Conservation (phyloP, 2,329 filamentous ascomycete species). For the Exophiala alcalophila region DNA sequence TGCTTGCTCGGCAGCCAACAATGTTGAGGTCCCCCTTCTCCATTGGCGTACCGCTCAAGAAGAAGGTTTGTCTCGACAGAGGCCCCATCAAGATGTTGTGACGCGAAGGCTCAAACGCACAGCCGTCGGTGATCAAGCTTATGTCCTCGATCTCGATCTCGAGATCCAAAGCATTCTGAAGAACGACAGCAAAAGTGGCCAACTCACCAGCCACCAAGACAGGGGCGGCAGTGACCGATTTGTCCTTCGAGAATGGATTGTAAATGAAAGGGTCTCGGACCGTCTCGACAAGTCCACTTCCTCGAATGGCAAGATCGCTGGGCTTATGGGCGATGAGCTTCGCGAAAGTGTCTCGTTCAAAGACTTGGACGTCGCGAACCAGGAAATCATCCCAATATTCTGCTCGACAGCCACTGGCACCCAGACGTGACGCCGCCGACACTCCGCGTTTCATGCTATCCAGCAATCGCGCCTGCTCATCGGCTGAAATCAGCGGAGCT, state of each 20-base stretch:
- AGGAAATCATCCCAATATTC: conserved; percentile 98
- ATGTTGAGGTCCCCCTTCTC: conserved; percentile 67
- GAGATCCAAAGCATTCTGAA: conserved; percentile 94
- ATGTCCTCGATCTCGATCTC: conserved; percentile 86
- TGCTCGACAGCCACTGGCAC: conserved; percentile 66
- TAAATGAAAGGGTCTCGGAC: conserved; percentile 82
- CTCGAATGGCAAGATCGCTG: conserved; percentile 45
- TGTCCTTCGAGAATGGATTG: conserved; percentile 80
- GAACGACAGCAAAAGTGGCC: conserved; percentile 72
- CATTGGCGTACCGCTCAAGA: conserved; percentile 66
- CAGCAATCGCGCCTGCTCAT: conserved; percentile 81
- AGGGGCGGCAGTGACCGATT: conserved; percentile 56
- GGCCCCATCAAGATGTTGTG: conserved; percentile 71
- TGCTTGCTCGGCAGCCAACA: conserved; percentile 73
- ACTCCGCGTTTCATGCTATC: conserved; percentile 85
- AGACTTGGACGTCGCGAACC: conserved; percentile 70
- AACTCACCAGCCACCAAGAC: conserved; percentile 76
- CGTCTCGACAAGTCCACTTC: conserved; percentile 36
- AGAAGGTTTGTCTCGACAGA: conserved; percentile 76
- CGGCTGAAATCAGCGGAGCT: conserved; percentile 44
- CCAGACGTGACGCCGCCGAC: conserved; percentile 70
- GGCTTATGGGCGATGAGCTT: conserved; percentile 64
- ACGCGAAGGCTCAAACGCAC: conserved; percentile 64
- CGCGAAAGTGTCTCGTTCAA: conserved; percentile 58
- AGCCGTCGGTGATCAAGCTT: conserved; percentile 68